phyloP scores from a whole-genome alignment of 1,139 yeast species.

The Yarrowia galli region DNA sequence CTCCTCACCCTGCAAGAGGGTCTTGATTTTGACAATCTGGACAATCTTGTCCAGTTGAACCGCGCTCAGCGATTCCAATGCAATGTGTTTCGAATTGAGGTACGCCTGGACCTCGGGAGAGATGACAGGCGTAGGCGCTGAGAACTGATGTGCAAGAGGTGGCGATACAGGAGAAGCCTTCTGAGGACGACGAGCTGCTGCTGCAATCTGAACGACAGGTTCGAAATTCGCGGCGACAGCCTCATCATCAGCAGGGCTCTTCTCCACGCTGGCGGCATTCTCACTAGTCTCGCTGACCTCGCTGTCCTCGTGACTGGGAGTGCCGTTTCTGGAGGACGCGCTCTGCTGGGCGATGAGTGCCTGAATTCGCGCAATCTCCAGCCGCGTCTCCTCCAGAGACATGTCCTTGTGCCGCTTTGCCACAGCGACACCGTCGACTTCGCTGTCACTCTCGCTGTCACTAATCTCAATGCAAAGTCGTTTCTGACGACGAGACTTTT shows the following conservation, averaged over 20 bases:
- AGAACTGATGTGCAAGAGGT: background rate
- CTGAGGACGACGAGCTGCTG: background rate
- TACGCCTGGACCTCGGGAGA: slow-evolving; percentile 11
- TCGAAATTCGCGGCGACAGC: background rate
- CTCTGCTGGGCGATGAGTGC: slow-evolving; percentile 29
- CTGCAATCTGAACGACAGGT: background rate
- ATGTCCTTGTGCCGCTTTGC: slow-evolving; percentile 23
- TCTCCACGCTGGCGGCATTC: background rate
- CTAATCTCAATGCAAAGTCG: slow-evolving; percentile 15
- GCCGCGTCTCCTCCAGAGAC: slow-evolving; percentile 35
- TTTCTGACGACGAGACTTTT: slow-evolving; percentile 15
- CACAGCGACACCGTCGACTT: background rate
- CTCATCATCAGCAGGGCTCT: background rate
- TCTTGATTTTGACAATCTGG: slow-evolving; percentile 25
- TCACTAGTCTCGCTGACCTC: slow-evolving; percentile 3
- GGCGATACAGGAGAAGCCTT: background rate
- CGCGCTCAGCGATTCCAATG: slow-evolving; percentile 27
- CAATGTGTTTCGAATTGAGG: slow-evolving; percentile 8
- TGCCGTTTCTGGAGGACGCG: slow-evolving; percentile 8
- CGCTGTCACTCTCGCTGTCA: slow-evolving; percentile 8
- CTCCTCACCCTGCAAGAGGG: slow-evolving; percentile 25
- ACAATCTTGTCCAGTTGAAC: slow-evolving; percentile 24
- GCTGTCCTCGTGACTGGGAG: slow-evolving; percentile 16
- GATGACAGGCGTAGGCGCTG: background rate
- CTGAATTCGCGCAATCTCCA: slow-evolving; percentile 37